phyloP scores from a whole-genome alignment of 352 stramenopile species.

The Phytophthora pisi region DNA sequence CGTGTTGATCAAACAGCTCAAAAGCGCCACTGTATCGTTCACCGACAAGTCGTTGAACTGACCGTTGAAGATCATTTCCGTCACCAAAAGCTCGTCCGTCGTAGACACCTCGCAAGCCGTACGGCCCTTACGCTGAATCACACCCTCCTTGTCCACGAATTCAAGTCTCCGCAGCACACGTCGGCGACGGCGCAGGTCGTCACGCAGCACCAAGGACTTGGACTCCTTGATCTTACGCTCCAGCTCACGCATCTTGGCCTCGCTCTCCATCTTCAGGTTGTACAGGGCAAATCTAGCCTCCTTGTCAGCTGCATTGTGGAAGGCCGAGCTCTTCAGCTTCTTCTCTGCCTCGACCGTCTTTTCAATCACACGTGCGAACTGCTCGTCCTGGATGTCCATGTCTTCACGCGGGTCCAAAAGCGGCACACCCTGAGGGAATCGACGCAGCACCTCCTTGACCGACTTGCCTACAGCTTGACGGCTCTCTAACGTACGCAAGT shows the following conservation, averaged over 20 bases:
- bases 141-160: slow-evolving; percentile 94
- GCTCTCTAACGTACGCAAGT: slow-evolving; percentile 73
- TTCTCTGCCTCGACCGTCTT: slow-evolving; percentile 76
- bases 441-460: slow-evolving; percentile 74
- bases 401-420: slow-evolving; percentile 95
- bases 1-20: slow-evolving; percentile 97
- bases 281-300: slow-evolving; percentile 86
- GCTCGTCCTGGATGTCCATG: slow-evolving; percentile 92
- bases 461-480: slow-evolving; percentile 82
- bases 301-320: slow-evolving; percentile 80
- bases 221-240: slow-evolving; percentile 94
- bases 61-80: slow-evolving; percentile 98
- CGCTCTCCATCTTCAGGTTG: slow-evolving; percentile 91
- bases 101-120: slow-evolving; percentile 99
- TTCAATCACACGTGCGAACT: slow-evolving; percentile 91
- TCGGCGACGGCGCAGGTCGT: slow-evolving; percentile 95
- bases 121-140: slow-evolving; percentile 99
- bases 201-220: slow-evolving; percentile 96
- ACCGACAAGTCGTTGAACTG: slow-evolving; percentile 98
- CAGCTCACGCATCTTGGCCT: slow-evolving; percentile 92
- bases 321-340: slow-evolving; percentile 68
- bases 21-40: slow-evolving; percentile 96
- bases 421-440: slow-evolving; percentile 86
- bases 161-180: slow-evolving; percentile 96
- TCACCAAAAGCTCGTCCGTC: slow-evolving; percentile 97